phyloP scores from a whole-genome alignment of 73 alveolate species.

The Paraurostyla sp. region DNA sequence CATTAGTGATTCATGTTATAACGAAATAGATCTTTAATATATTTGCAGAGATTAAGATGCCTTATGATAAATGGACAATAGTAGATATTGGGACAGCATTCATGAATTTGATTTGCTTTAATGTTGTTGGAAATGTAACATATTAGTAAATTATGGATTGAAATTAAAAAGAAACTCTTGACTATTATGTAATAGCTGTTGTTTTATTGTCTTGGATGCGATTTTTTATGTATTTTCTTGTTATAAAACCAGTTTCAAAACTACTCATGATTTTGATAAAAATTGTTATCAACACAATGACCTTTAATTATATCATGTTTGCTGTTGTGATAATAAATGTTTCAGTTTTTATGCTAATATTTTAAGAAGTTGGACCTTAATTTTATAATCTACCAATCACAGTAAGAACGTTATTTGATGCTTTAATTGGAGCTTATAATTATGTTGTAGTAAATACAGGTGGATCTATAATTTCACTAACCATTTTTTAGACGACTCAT shows the following conservation, averaged over 20 bases:
- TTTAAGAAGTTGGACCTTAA: conserved; percentile 10
- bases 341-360: conserved; percentile 19
- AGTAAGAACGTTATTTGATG: conserved; percentile 45
- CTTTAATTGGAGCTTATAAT: conserved; percentile 45
- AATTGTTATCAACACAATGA: conserved; percentile 33
- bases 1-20: conserved; percentile 31
- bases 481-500: conserved; percentile 3
- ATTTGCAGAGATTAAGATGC: conserved; percentile 55
- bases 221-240: conserved; percentile 50
- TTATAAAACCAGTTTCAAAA: conserved; percentile 50
- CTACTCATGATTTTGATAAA: conserved; percentile 31
- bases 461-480: not conserved
- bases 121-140: conserved; percentile 42
- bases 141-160: not conserved
- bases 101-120: conserved; percentile 47
- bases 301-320: conserved; percentile 33
- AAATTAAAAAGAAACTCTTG: conserved; percentile 6
- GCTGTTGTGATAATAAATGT: not conserved
- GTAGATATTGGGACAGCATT: conserved; percentile 43
- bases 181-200: conserved; percentile 57
- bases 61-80: conserved; percentile 62
- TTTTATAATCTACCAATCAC: conserved; percentile 19
- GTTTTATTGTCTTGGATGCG: conserved; percentile 54
- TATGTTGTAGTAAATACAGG: not conserved
- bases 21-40: conserved; percentile 46